Evolutionary conservation across 2,329 filamentous ascomycete genomes (phyloP).

Genomic region (Aspergillus pseudotamarii): DNA sequence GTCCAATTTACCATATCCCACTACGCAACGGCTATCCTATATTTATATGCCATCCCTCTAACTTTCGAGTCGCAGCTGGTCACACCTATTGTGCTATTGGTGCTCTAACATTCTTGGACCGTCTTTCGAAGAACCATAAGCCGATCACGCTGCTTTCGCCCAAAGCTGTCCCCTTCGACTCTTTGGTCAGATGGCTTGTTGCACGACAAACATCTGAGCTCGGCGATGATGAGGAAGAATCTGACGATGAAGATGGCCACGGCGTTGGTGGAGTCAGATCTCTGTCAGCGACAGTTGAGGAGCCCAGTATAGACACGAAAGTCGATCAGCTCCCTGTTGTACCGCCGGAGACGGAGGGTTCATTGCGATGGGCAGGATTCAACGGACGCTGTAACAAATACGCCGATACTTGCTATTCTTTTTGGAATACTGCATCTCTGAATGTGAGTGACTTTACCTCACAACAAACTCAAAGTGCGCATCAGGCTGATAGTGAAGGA

Average conservation of each 20-base stretch:
- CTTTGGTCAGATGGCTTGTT: constrained; percentile 60
- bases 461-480: neutral
- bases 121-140: constrained; percentile 49
- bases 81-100: constrained; percentile 88
- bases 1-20: constrained; percentile 25
- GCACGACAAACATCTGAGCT: constrained; percentile 65
- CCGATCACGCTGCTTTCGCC: constrained; percentile 28
- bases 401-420: constrained; percentile 93
- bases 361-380: constrained; percentile 68
- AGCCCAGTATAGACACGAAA: constrained; percentile 26
- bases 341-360: constrained; percentile 25
- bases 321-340: constrained; percentile 33
- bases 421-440: constrained; percentile 78
- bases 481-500: constrained; percentile 22
- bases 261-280: constrained; percentile 15
- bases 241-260: constrained; percentile 46
- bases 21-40: neutral
- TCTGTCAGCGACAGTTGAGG: constrained; percentile 9
- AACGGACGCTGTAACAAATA: constrained; percentile 90
- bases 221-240: constrained; percentile 47
- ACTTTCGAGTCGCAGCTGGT: constrained; percentile 61
- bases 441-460: constrained; percentile 37
- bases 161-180: constrained; percentile 35
- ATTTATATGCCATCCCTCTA: constrained; percentile 16
- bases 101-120: constrained; percentile 74